phyloP scores from a whole-genome alignment of 2,329 filamentous ascomycete genomes.

The Verticillium nubilum region DNA sequence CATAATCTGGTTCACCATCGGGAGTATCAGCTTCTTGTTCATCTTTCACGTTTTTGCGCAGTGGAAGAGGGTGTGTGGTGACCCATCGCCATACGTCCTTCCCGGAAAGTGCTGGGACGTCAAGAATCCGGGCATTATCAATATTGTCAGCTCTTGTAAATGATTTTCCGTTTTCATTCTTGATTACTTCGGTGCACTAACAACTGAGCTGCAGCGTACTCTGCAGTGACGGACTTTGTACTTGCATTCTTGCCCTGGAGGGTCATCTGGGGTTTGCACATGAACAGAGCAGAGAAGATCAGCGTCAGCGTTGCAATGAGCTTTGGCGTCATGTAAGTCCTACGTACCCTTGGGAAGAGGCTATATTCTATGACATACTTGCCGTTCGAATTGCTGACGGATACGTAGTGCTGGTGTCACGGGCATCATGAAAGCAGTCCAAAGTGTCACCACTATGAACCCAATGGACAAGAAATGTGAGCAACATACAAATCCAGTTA shows the following conservation, averaged over 20 bases:
- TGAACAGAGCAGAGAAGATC: conserved; percentile 21
- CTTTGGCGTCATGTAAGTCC: conserved; percentile 15
- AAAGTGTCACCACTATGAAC: conserved; percentile 8
- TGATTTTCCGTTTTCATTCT: not conserved
- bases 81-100: conserved; percentile 14
- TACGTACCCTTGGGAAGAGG: not conserved
- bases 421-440: conserved; percentile 17
- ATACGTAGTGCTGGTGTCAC: not conserved
- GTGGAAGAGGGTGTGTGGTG: conserved; percentile 18
- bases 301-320: conserved; percentile 20
- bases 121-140: conserved; percentile 6
- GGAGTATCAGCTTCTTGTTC: conserved; percentile 14
- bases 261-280: conserved; percentile 21
- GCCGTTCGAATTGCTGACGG: not conserved
- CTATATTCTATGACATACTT: conserved; percentile 1
- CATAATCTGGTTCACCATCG: conserved; percentile 20
- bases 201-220: conserved; percentile 8
- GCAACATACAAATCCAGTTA: not conserved
- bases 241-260: conserved; percentile 23
- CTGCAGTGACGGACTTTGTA: conserved; percentile 19
- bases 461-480: conserved; percentile 12
- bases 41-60: conserved; percentile 14
- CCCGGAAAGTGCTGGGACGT: conserved; percentile 15
- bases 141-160: conserved; percentile 10
- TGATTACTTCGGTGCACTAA: not conserved